Base-by-base conservation (phyloP, 2,329 filamentous ascomycete species). In the Hymenoscyphus infarciens region DNA sequence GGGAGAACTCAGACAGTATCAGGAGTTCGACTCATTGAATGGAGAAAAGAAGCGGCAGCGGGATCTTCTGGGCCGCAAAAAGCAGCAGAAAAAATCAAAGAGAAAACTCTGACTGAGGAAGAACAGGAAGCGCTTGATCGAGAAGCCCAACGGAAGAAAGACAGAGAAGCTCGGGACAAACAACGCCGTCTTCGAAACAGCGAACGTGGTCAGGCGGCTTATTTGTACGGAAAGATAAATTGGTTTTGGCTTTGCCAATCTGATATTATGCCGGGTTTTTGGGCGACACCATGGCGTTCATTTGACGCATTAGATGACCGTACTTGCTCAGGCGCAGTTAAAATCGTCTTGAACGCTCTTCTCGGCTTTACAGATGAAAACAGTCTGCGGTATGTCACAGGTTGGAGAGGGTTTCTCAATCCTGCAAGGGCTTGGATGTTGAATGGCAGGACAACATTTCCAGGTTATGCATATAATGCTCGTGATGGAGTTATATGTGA, bases 161-260 rank as follows among this genome's bases (percentile, higher is more conserved):
- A 35, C 3, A 11, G 33, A 35, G 33, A 35, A 35, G 33, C 33
- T 10, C 33, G 33, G 33, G 33, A 35, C 8, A 1, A 35, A 35
- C 33, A 35, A 35, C 33, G 33, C 10, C 33, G 33, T 35, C 10
- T 11, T 11, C 33, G 33, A 13, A 35, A 35, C 13, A 35, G 13
- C 10, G 33, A 35, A 11, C 33, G 33, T 35, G 33, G 33, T 15
- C 10, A 35, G 8, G 33, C 33, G 8, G 13, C 33, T 35, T 35
- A 11, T 13, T 13, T 35, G 33, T 35, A 35, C 33, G 33, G 33
- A 35, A 52, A 25, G 45, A 25, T 52, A 5, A 52, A n/a, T 13
- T 52, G 45, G 45, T 52, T 52, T 52, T 52, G 45, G 45, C n/a
- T 25, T 52, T 52, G n/a, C 45, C 45, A 52, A 25, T 19, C 22